These are phyloP conservation scores for Chaetomium globosum DNA, from an alignment of 2,329 filamentous ascomycete genomes.

Conservation along the genomic window DNA sequence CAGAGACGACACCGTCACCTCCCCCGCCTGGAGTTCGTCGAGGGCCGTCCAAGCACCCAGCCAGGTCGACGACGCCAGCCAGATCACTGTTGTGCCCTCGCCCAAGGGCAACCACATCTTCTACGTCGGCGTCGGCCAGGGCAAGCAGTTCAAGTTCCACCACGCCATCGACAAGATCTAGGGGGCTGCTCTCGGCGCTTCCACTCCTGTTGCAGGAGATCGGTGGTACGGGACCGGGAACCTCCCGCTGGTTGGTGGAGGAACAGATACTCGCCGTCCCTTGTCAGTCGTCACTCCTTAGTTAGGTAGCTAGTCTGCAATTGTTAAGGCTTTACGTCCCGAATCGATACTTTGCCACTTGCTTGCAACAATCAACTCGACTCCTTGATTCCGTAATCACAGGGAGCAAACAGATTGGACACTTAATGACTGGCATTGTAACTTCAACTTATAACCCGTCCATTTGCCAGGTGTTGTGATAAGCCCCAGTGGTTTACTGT, in stretches of 20 bases:
- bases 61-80: background rate
- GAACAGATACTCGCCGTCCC: background rate
- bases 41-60: background rate
- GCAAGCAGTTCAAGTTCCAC: constrained; percentile 3
- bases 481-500: too few relatives aligned
- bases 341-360: background rate
- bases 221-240: background rate
- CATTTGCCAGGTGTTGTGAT: too few relatives aligned
- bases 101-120: constrained; percentile 7
- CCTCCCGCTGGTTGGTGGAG: background rate
- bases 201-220: background rate
- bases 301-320: background rate
- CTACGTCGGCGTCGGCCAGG: background rate
- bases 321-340: background rate
- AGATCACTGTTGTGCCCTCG: constrained; percentile 3
- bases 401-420: background rate
- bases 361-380: background rate
- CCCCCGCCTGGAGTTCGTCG: background rate
- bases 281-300: background rate
- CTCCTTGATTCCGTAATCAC: background rate
- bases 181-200: background rate
- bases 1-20: background rate
- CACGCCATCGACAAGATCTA: background rate
- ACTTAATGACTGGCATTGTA: too few relatives aligned
- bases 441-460: too few relatives aligned